Evolutionary conservation across 176 grass and related monocot species (phyloP).

Genomic region (Bromus sterilis): DNA sequence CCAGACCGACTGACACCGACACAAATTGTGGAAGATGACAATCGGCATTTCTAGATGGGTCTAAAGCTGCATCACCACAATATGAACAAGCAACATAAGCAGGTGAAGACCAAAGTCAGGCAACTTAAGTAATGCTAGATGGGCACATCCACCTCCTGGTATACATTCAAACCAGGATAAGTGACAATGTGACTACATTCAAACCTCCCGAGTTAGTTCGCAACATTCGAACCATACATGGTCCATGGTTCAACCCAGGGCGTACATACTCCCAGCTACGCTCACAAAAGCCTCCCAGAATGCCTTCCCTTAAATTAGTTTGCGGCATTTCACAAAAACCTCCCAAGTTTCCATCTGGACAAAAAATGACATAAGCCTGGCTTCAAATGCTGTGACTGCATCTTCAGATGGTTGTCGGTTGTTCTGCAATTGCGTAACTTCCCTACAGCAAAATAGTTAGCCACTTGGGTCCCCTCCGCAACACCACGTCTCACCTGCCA

Average conservation of each 20-base stretch:
- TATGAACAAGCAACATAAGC: not conserved
- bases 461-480: not conserved
- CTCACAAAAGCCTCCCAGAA: too few relatives aligned
- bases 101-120: not conserved
- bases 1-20: not conserved
- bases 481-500: not conserved
- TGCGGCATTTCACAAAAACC: not conserved
- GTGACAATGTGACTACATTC: not conserved
- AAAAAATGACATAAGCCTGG: not conserved
- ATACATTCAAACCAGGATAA: not conserved
- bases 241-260: too few relatives aligned
- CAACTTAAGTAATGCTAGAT: not conserved
- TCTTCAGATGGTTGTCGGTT: not conserved
- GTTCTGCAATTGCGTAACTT: not conserved
- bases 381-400: not conserved
- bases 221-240: too few relatives aligned
- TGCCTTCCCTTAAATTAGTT: too few relatives aligned
- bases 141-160: not conserved
- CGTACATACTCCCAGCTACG: too few relatives aligned
- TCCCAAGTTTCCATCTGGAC: not conserved
- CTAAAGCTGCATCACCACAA: not conserved
- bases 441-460: not conserved
- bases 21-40: not conserved
- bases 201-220: not conserved
- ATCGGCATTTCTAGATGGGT: not conserved